phyloP scores from a whole-genome alignment of 2,329 filamentous ascomycete species.

The Aureobasidium vineae region DNA sequence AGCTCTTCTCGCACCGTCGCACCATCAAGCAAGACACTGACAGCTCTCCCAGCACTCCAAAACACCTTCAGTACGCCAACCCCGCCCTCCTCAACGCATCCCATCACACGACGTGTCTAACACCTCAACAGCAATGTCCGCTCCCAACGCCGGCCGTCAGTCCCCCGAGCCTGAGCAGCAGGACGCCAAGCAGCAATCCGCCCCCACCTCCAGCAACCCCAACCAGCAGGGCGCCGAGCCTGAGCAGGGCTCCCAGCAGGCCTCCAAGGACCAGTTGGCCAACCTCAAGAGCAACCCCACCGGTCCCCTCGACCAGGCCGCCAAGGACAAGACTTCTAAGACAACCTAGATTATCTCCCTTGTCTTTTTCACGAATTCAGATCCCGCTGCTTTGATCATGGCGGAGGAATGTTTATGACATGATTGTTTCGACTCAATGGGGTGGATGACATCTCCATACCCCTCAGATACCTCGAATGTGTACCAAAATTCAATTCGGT shows the following conservation, averaged over 20 bases:
- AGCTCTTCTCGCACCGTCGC: neutral
- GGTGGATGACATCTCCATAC: neutral
- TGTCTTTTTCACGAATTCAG: slow-evolving; percentile 12
- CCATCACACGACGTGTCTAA: slow-evolving; percentile 28
- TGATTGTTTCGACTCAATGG: slow-evolving; percentile 3
- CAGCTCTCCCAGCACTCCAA: neutral
- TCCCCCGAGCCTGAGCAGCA: slow-evolving; percentile 73
- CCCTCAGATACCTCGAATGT: slow-evolving; percentile 18
- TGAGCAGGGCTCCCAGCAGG: slow-evolving; percentile 48
- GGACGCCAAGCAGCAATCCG: slow-evolving; percentile 61
- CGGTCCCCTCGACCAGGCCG: slow-evolving; percentile 59
- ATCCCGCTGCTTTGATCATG: slow-evolving; percentile 8
- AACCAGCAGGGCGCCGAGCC: slow-evolving; percentile 51
- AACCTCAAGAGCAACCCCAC: slow-evolving; percentile 65
- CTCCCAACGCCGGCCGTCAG: slow-evolving; percentile 65
- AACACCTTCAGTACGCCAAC: slow-evolving; percentile 20
- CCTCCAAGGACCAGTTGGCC: slow-evolving; percentile 52
- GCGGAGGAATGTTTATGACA: slow-evolving; percentile 25
- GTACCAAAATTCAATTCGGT: slow-evolving; percentile 2
- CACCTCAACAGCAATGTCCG: slow-evolving; percentile 56
- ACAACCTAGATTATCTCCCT: slow-evolving; percentile 1
- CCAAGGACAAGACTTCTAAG: slow-evolving; percentile 63
- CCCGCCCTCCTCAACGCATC: slow-evolving; percentile 31
- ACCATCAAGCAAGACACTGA: neutral
- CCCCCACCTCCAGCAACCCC: slow-evolving; percentile 58